Conservation (phyloP, 2,329 filamentous ascomycete species). For the Paracamarosporium sp. region DNA sequence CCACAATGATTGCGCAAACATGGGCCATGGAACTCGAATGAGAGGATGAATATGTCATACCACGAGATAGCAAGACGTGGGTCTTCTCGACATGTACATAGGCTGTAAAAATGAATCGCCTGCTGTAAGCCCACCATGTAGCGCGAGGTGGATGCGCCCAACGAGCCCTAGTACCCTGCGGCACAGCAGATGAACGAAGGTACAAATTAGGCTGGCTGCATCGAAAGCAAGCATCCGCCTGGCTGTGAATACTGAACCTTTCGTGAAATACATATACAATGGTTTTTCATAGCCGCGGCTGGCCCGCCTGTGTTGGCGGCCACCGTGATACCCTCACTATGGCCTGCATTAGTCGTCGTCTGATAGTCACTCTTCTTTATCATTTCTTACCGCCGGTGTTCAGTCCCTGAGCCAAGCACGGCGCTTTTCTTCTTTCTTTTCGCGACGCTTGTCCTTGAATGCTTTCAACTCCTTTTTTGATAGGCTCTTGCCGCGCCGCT, state of each 20-base stretch:
- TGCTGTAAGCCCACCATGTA: background rate
- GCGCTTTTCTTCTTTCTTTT: slow-evolving; percentile 93
- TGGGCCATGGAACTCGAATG: background rate
- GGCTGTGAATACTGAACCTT: background rate
- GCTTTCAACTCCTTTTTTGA: slow-evolving; percentile 86
- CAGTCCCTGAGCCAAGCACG: slow-evolving; percentile 89
- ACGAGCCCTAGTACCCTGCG: background rate
- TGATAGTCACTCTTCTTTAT: slow-evolving; percentile 21
- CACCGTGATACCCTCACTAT: slow-evolving; percentile 12
- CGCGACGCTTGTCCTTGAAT: slow-evolving; percentile 87
- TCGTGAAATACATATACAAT: background rate
- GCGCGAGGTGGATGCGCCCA: background rate
- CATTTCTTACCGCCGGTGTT: slow-evolving; percentile 46
- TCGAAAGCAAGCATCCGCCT: background rate
- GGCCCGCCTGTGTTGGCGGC: slow-evolving; percentile 10
- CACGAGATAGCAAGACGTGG: background rate
- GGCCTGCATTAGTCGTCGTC: slow-evolving; percentile 37
- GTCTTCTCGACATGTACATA: background rate
- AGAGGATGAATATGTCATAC: background rate
- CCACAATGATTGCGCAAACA: background rate
- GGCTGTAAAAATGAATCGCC: background rate
- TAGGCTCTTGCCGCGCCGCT: slow-evolving; percentile 83
- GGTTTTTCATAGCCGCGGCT: background rate
- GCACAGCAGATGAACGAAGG: background rate
- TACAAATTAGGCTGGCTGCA: background rate